phyloP scores from a whole-genome alignment of 345 rosid genomes.

The Adansonia digitata region DNA sequence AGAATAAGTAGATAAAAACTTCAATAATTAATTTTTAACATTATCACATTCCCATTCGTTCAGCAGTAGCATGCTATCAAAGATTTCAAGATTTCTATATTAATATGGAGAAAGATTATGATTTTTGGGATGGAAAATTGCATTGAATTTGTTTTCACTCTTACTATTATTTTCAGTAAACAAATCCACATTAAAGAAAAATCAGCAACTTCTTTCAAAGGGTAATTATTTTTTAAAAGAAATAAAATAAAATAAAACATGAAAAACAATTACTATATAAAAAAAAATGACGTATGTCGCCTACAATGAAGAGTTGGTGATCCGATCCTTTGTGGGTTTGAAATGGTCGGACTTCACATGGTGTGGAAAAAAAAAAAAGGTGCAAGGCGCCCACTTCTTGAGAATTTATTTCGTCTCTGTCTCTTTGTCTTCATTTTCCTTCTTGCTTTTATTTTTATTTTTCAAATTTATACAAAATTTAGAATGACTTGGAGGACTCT shows the following conservation, averaged over 20 bases:
- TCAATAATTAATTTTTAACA: not conserved
- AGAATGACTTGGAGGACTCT: slow-evolving; percentile 7
- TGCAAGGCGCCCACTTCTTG: slow-evolving; percentile 29
- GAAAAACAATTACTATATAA: not conserved
- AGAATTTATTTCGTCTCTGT: slow-evolving; percentile 18
- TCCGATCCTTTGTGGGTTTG: slow-evolving; percentile 12
- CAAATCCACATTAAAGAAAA: not conserved
- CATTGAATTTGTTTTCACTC: not conserved
- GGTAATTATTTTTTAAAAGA: not conserved
- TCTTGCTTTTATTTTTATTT: not conserved
- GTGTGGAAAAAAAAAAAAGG: slow-evolving; percentile 18
- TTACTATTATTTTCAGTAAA: not conserved
- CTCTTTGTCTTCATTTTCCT: not conserved
- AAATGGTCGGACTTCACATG: slow-evolving; percentile 29
- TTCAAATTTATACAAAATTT: not conserved
- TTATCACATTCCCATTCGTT: not conserved
- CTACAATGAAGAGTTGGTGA: slow-evolving; percentile 15
- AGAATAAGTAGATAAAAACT: not conserved
- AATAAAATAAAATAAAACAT: not conserved
- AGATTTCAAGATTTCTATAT: not conserved
- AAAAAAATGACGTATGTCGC: slow-evolving; percentile 3
- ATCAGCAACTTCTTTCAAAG: not conserved
- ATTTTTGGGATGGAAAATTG: not conserved
- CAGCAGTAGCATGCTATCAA: not conserved
- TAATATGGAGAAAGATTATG: not conserved